phyloP scores from a whole-genome alignment of 331 rosid species.

The Rosa hybrid region DNA sequence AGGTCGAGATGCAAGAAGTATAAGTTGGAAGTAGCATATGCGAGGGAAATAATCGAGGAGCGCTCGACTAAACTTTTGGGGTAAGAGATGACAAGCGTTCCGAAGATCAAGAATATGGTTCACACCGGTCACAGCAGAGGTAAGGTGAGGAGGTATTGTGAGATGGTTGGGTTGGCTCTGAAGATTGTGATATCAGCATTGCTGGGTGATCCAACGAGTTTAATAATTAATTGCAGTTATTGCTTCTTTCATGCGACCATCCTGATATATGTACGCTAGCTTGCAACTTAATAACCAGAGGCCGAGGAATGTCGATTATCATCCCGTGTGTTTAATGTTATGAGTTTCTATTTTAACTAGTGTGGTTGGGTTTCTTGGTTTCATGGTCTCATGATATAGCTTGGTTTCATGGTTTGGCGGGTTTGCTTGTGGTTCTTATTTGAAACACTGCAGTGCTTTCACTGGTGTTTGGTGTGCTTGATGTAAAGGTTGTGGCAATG shows the following conservation, averaged over 20 bases:
- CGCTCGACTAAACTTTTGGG: slow-evolving; percentile 54
- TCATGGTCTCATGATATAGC: neutral
- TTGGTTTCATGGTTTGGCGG: neutral
- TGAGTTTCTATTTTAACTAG: neutral
- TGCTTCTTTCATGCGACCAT: slow-evolving; percentile 53
- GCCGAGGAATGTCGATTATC: neutral
- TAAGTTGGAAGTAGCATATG: slow-evolving; percentile 79
- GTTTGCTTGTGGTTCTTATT: no score
- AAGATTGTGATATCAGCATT: slow-evolving; percentile 74
- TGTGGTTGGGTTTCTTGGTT: neutral
- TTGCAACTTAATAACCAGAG: neutral
- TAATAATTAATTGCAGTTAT: slow-evolving; percentile 64
- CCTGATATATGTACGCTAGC: neutral
- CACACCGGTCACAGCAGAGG: slow-evolving; percentile 48
- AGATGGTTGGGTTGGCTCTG: slow-evolving; percentile 69
- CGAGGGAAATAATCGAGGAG: slow-evolving; percentile 73
- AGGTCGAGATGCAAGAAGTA: slow-evolving; percentile 74
- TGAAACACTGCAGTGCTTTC: no score
- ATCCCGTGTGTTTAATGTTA: neutral
- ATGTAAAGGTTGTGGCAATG: no score
- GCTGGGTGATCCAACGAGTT: slow-evolving; percentile 78
- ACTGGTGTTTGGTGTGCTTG: no score
- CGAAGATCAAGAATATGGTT: slow-evolving; percentile 45
- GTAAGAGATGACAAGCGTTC: slow-evolving; percentile 33
- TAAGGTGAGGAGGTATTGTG: slow-evolving; percentile 64